Conservation (phyloP, 176 grass and related monocot genomes). For the Cymbopogon citratus region DNA sequence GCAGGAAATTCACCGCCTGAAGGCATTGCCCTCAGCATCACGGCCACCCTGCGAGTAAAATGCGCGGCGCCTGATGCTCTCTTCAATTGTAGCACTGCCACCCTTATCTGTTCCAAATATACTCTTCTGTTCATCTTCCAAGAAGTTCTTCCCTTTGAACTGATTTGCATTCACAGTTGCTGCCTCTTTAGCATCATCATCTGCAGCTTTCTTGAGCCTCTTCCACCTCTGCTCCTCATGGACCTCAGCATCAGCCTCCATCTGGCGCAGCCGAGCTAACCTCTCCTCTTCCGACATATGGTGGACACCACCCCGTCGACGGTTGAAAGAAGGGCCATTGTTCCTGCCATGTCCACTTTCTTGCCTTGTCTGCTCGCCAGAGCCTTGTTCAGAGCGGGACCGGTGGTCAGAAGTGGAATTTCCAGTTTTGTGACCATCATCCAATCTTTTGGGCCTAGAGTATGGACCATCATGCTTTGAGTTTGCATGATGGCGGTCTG, state of each 20-base stretch:
- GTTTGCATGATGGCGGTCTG: constrained; percentile 30
- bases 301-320: constrained; percentile 48
- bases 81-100: constrained; percentile 79
- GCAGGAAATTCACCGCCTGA: constrained; percentile 48
- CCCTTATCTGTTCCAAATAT: constrained; percentile 82
- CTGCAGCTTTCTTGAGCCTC: constrained; percentile 79
- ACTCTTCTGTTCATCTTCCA: constrained; percentile 76
- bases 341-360: constrained; percentile 26
- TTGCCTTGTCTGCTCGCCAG: constrained; percentile 29
- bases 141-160: constrained; percentile 74
- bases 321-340: constrained; percentile 28
- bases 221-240: constrained; percentile 95
- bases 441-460: constrained; percentile 26
- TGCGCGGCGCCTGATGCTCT: constrained; percentile 81
- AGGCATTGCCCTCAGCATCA: constrained; percentile 79
- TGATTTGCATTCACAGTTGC: constrained; percentile 22
- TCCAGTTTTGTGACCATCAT: constrained; percentile 8
- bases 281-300: constrained; percentile 94
- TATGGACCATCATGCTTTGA: constrained; percentile 34
- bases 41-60: constrained; percentile 77
- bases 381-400: constrained; percentile 31
- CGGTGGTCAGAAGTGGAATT: constrained; percentile 23
- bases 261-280: constrained; percentile 64
- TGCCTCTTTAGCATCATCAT: constrained; percentile 51
- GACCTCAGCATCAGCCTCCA: constrained; percentile 73